These are phyloP conservation scores for Diaporthe destruens DNA, from an alignment of 2,329 filamentous ascomycete genomes.

Conservation along the genomic window DNA sequence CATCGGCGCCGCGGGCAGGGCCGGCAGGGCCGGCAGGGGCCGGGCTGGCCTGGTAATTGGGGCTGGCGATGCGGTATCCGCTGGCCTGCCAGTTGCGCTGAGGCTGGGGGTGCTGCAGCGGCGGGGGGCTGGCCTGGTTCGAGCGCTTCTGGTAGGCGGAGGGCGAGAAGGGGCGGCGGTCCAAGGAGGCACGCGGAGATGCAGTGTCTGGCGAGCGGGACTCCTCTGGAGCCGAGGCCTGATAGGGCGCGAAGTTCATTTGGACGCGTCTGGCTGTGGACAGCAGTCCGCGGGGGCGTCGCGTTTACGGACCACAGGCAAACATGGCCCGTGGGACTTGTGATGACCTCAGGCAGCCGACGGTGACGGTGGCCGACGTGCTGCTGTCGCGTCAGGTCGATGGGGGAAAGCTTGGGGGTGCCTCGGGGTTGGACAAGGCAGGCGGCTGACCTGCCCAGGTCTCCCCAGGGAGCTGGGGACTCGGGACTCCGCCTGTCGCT, in stretches of 20 bases:
- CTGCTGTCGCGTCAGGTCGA: constrained; percentile 13
- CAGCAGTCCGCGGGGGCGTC: constrained; percentile 25
- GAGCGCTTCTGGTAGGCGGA: constrained; percentile 55
- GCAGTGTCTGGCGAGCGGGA: constrained; percentile 76
- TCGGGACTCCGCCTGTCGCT: constrained; percentile 9
- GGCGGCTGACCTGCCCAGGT: neutral
- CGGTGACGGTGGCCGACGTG: constrained; percentile 36
- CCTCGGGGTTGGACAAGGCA: neutral
- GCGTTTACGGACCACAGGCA: constrained; percentile 17
- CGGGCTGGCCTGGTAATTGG: constrained; percentile 49
- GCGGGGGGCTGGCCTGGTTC: constrained; percentile 57
- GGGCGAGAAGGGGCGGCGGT: constrained; percentile 69
- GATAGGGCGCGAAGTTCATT: constrained; percentile 98
- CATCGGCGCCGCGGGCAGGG: constrained; percentile 47
- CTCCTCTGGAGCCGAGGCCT: constrained; percentile 89
- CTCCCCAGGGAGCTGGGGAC: neutral
- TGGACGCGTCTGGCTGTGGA: constrained; percentile 43
- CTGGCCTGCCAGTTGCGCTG: constrained; percentile 65
- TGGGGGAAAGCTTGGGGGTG: neutral
- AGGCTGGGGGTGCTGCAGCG: constrained; percentile 67
- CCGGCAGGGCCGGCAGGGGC: constrained; percentile 43
- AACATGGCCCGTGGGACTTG: constrained; percentile 28
- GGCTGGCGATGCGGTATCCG: constrained; percentile 56
- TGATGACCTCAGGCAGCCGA: constrained; percentile 18
- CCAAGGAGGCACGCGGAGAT: constrained; percentile 70